Percentiles rank a stretch among this genome's conserved stretches.
Evolutionary conservation across 2,329 filamentous ascomycete species (phyloP).

Genomic region (Fusarium ramigenum): DNA sequence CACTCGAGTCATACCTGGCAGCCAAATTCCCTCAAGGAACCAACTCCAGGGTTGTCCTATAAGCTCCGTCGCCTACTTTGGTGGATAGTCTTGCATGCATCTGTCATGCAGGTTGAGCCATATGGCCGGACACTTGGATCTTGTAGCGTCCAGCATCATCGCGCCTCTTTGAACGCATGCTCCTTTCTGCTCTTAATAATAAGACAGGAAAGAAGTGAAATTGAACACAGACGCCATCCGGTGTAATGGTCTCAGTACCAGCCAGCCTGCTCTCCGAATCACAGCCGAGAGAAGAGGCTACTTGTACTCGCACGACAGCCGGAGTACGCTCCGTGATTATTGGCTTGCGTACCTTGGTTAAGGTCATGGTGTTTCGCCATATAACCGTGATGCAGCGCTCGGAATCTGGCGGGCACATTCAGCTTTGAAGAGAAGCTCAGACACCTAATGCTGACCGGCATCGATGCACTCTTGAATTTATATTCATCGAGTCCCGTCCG

Average conservation of each 20-base stretch:
- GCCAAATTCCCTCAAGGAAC: background rate
- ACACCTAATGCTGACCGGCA: background rate
- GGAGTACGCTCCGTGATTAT: conserved; percentile 25
- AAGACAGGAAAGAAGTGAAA: conserved; percentile 17
- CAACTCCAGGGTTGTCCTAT: background rate
- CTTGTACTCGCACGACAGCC: conserved; percentile 36
- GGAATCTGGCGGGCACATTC: conserved; percentile 7
- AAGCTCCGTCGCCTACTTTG: background rate
- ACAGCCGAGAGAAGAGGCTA: conserved; percentile 34
- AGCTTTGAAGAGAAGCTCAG: conserved; percentile 15
- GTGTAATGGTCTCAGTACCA: conserved; percentile 38
- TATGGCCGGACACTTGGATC: background rate
- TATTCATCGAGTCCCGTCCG: conserved; percentile 20
- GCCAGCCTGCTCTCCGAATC: conserved; percentile 32
- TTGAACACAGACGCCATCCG: conserved; percentile 32
- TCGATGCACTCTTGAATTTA: conserved; percentile 6
- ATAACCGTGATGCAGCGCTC: conserved; percentile 20
- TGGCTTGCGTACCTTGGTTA: conserved; percentile 11
- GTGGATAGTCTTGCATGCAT: conserved; percentile 1
- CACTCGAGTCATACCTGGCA: background rate
- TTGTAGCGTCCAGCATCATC: background rate
- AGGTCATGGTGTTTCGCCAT: conserved; percentile 20
- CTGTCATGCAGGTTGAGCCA: background rate
- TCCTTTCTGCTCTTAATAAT: background rate
- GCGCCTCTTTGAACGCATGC: background rate